Evolutionary conservation across 805 yeast genomes (phyloP).

Genomic region (Kodamaea laetipori): DNA sequence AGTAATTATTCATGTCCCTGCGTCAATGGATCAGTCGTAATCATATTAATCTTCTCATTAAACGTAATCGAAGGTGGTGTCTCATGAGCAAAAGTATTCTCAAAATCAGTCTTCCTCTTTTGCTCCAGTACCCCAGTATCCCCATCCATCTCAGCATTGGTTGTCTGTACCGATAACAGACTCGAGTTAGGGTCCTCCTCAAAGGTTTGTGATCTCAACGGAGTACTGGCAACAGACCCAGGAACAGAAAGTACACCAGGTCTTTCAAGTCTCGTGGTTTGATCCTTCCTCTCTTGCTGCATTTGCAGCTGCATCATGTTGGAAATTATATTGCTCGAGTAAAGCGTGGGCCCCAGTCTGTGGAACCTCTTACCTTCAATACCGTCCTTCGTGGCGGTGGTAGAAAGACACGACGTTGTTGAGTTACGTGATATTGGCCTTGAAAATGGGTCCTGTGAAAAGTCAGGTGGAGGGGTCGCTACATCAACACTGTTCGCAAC

Average conservation of each 20-base stretch:
- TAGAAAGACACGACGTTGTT: conserved; percentile 66
- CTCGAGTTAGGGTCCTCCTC: conserved; percentile 13
- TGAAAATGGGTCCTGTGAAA: conserved; percentile 35
- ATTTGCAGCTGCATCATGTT: conserved; percentile 26
- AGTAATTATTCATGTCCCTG: not conserved
- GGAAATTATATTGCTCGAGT: conserved; percentile 33
- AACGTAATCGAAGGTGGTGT: conserved; percentile 44
- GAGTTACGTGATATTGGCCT: conserved; percentile 64
- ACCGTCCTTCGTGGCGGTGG: conserved; percentile 76
- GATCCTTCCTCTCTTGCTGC: conserved; percentile 11
- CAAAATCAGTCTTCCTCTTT: conserved; percentile 17
- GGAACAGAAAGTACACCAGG: not conserved
- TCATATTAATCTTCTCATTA: conserved; percentile 45
- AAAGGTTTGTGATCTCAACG: conserved; percentile 4
- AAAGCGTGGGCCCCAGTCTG: conserved; percentile 43
- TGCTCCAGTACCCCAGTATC: conserved; percentile 21
- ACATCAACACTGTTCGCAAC: not conserved
- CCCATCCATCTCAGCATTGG: conserved; percentile 34
- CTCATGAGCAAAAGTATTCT: conserved; percentile 12
- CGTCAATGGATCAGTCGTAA: conserved; percentile 31
- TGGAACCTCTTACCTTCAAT: conserved; percentile 62
- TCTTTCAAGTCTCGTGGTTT: not conserved
- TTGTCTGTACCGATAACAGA: conserved; percentile 25
- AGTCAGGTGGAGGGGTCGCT: conserved; percentile 12
- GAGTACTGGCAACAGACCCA: conserved; percentile 1